Evolutionary conservation across 2,329 filamentous ascomycete genomes (phyloP).

Genomic region (Penicillium olsonii): DNA sequence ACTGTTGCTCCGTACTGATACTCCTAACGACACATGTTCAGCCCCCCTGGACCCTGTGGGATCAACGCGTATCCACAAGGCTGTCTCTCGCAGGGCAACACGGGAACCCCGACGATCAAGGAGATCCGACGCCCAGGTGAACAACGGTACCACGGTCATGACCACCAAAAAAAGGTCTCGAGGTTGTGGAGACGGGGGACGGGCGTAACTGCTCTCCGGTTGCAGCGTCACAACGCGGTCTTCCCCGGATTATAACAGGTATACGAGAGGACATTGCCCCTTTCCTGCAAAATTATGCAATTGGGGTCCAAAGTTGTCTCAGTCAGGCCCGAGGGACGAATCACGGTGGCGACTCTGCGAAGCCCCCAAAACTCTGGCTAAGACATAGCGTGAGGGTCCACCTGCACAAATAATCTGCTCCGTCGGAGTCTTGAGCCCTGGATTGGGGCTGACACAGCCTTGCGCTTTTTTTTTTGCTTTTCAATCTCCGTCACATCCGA

Average conservation of each 20-base stretch:
- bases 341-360: not conserved
- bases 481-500: not conserved
- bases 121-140: too few relatives aligned
- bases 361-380: not conserved
- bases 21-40: not conserved
- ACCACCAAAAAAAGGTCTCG: not conserved
- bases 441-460: not conserved
- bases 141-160: not conserved
- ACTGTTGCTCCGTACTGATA: too few relatives aligned
- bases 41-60: not conserved
- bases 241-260: slow-evolving; percentile 8
- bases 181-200: not conserved
- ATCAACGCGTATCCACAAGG: slow-evolving; percentile 2
- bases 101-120: not conserved
- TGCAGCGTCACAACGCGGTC: not conserved
- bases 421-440: too few relatives aligned
- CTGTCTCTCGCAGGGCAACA: not conserved
- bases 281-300: not conserved
- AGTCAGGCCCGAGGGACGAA: not conserved
- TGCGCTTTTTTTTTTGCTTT: not conserved
- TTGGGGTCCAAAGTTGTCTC: not conserved
- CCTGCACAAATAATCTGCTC: not conserved
- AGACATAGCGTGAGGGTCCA: slow-evolving; percentile 9
- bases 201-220: not conserved
- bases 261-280: not conserved